Base-by-base conservation (phyloP, 768 basidiomycete species). In the Boletus tomentosulus region DNA sequence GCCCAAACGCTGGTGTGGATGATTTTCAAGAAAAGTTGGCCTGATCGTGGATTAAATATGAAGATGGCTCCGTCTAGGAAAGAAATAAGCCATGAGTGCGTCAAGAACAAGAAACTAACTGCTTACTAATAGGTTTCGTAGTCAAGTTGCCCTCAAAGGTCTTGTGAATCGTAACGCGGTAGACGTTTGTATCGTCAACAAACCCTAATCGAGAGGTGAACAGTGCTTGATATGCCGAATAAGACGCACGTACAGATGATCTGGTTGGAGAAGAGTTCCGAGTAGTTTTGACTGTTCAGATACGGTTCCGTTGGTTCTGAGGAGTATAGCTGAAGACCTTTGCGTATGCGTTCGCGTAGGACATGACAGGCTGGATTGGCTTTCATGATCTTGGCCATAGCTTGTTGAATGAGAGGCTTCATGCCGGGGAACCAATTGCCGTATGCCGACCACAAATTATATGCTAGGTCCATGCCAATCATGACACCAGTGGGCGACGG, bases 1-100 rank as follows among this genome's bases (percentile, higher is more conserved):
- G 97, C 97, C 97, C 97, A 99, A n/a, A 98, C 97, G 65, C 95
- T 98, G 3, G 97, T 99, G 71, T 99, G 97, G 57, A 99, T 99
- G 73, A 99, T 88, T 78, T 99, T 99, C 71, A 99, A 73, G 85
- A 98, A 98, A 34, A 98, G 73, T 64, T 99, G 97, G 28, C 97
- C 97, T 27, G 97, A 97, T 48, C 97, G 88, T 60, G 97, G 97
- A 74, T 98, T 98, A 81, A 98, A 98, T 68, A 99, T 98, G 77
- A 98, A 97, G 73, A 96, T 97, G 8, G 93, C 93, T 27, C 92
- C 92, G 66, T 96, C 88, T 89, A 54, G 7, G 24, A 6, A 37
- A 30, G 30, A 46, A 24, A 22, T 45, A 43, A 50, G 10, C n/a
- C 9, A 4, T 35, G 15, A 10, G 16, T 31, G 6, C 3, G 8